These are phyloP conservation scores for Manihot esculenta DNA, from an alignment of 441 rosid genomes.

Conservation along the genomic window DNA sequence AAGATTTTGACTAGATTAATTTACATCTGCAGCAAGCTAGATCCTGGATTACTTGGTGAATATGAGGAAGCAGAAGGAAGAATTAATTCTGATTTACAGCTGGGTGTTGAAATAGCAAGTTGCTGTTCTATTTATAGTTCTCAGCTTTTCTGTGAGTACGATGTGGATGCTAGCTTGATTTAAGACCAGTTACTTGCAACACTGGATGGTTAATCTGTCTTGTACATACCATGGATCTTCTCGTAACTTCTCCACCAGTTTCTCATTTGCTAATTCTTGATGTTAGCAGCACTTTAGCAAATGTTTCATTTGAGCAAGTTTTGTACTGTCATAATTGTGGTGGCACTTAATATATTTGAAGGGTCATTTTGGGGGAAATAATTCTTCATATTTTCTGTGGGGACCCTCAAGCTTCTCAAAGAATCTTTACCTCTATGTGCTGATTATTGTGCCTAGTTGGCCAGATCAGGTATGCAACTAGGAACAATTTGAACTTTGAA, in stretches of 20 bases:
- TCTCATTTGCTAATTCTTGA: constrained; percentile 17
- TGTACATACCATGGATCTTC: constrained; percentile 27
- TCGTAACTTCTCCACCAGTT: constrained; percentile 17
- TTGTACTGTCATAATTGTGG: constrained; percentile 26
- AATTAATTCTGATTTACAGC: constrained; percentile 8
- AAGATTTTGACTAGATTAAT: constrained; percentile 46
- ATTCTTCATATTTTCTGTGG: constrained; percentile 13
- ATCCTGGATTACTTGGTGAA: background rate
- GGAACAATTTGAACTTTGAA: constrained; percentile 19
- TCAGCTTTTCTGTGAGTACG: constrained; percentile 5
- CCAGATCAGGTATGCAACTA: constrained; percentile 20
- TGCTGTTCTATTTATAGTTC: constrained; percentile 7
- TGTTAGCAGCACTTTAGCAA: constrained; percentile 22
- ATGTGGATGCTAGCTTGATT: constrained; percentile 14
- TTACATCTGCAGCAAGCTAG: constrained; percentile 22
- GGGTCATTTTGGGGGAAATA: constrained; percentile 21
- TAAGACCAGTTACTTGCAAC: constrained; percentile 19
- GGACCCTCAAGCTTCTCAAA: constrained; percentile 10
- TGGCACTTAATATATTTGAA: constrained; percentile 12
- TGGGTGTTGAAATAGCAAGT: constrained; percentile 11
- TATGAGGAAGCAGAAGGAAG: constrained; percentile 1
- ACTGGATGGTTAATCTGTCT: constrained; percentile 19
- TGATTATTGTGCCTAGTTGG: constrained; percentile 12
- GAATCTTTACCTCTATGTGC: constrained; percentile 10
- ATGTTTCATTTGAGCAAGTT: constrained; percentile 29